Evolutionary conservation across 2,329 filamentous ascomycete species (phyloP).

Genomic region (Phaeosphaeriaceae sp.): DNA sequence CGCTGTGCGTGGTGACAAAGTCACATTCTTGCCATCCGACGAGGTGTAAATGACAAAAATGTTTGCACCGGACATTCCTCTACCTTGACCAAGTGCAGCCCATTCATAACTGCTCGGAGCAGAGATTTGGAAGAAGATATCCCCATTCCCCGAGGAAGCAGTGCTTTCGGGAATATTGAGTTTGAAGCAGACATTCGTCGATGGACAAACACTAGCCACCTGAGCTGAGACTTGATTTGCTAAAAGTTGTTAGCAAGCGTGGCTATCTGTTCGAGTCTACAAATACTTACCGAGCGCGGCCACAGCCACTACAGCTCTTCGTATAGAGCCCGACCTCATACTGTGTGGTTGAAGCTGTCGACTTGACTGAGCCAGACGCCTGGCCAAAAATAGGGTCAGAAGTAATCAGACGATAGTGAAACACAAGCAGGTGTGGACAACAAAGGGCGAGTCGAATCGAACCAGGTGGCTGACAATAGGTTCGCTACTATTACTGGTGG

Average conservation of each 20-base stretch:
- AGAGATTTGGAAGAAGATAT: slow-evolving; percentile 65
- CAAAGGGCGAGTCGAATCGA: background rate
- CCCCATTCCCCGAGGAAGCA: slow-evolving; percentile 58
- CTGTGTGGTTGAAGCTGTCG: background rate
- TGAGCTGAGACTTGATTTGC: slow-evolving; percentile 39
- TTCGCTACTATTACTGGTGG: slow-evolving; percentile 6
- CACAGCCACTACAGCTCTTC: slow-evolving; percentile 22
- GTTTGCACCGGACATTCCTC: slow-evolving; percentile 61
- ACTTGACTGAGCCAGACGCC: background rate
- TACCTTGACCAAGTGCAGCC: slow-evolving; percentile 64
- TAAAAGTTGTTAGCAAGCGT: slow-evolving; percentile 24
- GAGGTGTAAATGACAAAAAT: slow-evolving; percentile 67
- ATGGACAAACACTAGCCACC: slow-evolving; percentile 36
- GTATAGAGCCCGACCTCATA: background rate
- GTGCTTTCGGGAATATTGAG: slow-evolving; percentile 64
- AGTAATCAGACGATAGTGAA: background rate
- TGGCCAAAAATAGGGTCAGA: background rate
- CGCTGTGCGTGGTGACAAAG: slow-evolving; percentile 61
- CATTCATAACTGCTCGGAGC: slow-evolving; percentile 62
- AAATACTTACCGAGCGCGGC: slow-evolving; percentile 34
- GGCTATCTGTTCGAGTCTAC: background rate
- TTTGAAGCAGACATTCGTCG: slow-evolving; percentile 53
- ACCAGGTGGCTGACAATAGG: background rate
- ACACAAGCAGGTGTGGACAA: background rate
- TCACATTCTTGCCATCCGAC: slow-evolving; percentile 61